Base-by-base conservation (phyloP, 2,329 filamentous ascomycete genomes). In the Coniella lustricola region DNA sequence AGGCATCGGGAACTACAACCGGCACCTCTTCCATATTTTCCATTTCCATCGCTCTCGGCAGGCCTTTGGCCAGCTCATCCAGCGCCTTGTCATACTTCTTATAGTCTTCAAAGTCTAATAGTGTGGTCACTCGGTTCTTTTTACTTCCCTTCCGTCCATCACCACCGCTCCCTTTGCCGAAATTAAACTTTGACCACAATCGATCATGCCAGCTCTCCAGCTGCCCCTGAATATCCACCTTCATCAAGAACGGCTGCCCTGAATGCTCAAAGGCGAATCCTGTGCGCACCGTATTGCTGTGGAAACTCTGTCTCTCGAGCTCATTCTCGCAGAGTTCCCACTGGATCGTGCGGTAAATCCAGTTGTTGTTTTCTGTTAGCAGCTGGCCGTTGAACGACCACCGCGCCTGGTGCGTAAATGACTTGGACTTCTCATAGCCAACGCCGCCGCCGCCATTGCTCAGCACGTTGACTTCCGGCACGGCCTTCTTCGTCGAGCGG, bases 261-360 rank as follows among this genome's bases (percentile, higher is more conserved):
- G 53, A 51, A 35, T 64, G 61, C n/a, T 59, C 55, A 35, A 64
- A 63, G 1, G 60, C 54, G 37, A 64, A 64, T 2, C 52, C 60
- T 2, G 62, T 63, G 33, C 60, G 59, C 9, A 64, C 53, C n/a
- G 44, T 56, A 35, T 57, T 61, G 43, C 44, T 56, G 35, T 61
- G 57, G 18, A 48, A 46, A 2, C 58, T 43, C 32, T 61, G 57
- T 13, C 32, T 35, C 21, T 59, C 57, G 10, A 64, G 51, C 40
- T 63, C 55, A 35, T 61, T 63, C 40, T 64, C 61, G 13, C 53
- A 55, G 10, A 64, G 53, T 12, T 60, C 48, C 62, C 62, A 64
- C 37, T 56, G 54, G 2, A 64, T 49, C 8, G 58, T 55, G 21
- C 55, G 59, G 52, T 59, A 59, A 17, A 50, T 45, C 50, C 47